Percentiles rank a stretch among this genome's conserved stretches.
phyloP scores from a whole-genome alignment of 768 basidiomycete species.

The Trichaptum fuscoviolaceum region DNA sequence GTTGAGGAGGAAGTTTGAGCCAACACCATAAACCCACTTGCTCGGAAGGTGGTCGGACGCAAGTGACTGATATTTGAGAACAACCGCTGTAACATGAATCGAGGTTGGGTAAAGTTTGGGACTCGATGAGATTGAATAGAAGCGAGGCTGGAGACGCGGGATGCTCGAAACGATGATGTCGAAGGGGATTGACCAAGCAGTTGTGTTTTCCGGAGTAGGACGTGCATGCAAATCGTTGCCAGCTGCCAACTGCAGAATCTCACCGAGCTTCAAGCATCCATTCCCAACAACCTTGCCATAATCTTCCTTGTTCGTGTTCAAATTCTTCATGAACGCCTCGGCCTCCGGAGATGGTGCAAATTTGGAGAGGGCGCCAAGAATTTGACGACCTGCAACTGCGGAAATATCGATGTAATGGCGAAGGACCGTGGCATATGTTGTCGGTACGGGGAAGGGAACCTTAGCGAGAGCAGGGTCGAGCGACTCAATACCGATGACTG shows the following conservation, averaged over 20 bases:
- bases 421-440: conserved; percentile 89
- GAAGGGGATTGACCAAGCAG: conserved; percentile 89
- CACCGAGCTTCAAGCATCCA: conserved; percentile 87
- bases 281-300: conserved; percentile 73
- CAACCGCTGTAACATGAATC: conserved; percentile 93
- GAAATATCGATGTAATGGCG: conserved; percentile 97
- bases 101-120: conserved; percentile 86
- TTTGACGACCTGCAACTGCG: conserved; percentile 90
- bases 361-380: conserved; percentile 80
- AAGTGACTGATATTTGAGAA: conserved; percentile 84
- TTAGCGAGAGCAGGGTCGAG: conserved; percentile 97
- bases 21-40: conserved; percentile 83
- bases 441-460: conserved; percentile 97
- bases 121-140: conserved; percentile 97
- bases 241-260: conserved; percentile 87
- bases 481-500: conserved; percentile 89
- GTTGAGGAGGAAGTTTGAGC: conserved; percentile 93
- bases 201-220: conserved; percentile 72
- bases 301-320: conserved; percentile 84
- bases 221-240: conserved; percentile 59
- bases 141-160: conserved; percentile 92
- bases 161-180: conserved; percentile 94
- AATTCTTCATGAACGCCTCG: conserved; percentile 61
- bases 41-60: conserved; percentile 43
- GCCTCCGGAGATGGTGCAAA: conserved; percentile 83